Conservation (phyloP, 129 eudicot species). For the Glebionis coronaria region DNA sequence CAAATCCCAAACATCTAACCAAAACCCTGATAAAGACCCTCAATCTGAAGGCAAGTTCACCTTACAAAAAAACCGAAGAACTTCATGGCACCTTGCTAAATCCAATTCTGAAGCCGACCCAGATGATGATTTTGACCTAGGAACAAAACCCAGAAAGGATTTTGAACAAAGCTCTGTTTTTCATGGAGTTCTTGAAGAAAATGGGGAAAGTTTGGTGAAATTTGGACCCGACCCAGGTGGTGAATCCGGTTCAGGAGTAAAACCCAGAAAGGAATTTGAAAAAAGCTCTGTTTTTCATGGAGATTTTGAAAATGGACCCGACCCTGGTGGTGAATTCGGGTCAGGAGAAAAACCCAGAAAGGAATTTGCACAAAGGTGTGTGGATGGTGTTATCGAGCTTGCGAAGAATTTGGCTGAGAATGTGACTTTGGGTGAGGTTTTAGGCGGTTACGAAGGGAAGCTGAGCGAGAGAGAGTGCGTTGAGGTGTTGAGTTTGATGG, state of each 20-base stretch:
- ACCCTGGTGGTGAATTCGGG: neutral
- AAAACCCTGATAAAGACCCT: slow-evolving; percentile 48
- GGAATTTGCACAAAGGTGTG: slow-evolving; percentile 18
- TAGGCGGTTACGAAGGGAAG: slow-evolving; percentile 55
- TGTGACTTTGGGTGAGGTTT: slow-evolving; percentile 64
- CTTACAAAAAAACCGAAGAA: slow-evolving; percentile 68
- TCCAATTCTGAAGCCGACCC: slow-evolving; percentile 11
- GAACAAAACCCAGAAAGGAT: slow-evolving; percentile 1
- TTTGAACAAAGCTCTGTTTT: slow-evolving; percentile 21
- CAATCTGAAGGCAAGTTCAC: slow-evolving; percentile 49
- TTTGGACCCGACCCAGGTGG: neutral
- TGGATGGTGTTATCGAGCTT: slow-evolving; percentile 40
- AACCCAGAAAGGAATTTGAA: slow-evolving; percentile 8
- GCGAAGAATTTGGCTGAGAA: slow-evolving; percentile 64
- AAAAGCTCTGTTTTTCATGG: slow-evolving; percentile 6
- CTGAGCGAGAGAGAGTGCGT: slow-evolving; percentile 63
- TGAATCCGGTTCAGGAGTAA: neutral
- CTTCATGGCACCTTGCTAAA: slow-evolving; percentile 69
- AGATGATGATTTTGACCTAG: neutral
- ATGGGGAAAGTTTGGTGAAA: slow-evolving; percentile 41
- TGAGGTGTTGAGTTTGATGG: slow-evolving; percentile 63
- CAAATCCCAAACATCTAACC: slow-evolving; percentile 50
- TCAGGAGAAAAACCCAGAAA: neutral
- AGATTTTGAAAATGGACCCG: slow-evolving; percentile 21
- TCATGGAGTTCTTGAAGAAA: slow-evolving; percentile 28